phyloP scores from a whole-genome alignment of 2,329 filamentous ascomycete species.

The Diaporthe ampelina region DNA sequence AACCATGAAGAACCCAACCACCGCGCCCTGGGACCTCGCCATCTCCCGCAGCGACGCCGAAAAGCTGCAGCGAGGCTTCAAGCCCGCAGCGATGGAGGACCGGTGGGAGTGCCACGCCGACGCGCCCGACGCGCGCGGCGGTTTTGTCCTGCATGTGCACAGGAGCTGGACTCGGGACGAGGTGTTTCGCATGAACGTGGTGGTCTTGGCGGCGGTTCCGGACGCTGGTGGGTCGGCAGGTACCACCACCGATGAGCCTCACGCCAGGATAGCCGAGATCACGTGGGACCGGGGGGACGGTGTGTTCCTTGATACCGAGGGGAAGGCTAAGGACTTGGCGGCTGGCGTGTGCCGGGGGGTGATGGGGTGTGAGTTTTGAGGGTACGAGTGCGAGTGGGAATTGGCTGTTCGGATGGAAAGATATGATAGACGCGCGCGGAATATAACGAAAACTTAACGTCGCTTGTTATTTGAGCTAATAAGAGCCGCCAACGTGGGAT shows the following conservation, averaged over 20 bases:
- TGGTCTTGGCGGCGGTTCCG: constrained; percentile 1
- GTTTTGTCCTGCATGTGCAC: constrained; percentile 14
- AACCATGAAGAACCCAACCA: constrained; percentile 8
- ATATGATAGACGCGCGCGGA: too few relatives aligned
- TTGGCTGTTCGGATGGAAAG: not conserved
- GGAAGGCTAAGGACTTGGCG: constrained; percentile 8
- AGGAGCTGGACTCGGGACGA: constrained; percentile 28
- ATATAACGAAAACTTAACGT: not conserved
- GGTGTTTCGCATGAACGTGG: constrained; percentile 15
- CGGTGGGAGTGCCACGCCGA: constrained; percentile 19
- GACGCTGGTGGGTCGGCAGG: too few relatives aligned
- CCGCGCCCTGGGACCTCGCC: not conserved
- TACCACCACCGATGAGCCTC: not conserved
- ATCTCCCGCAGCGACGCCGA: constrained; percentile 5
- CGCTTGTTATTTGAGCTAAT: not conserved
- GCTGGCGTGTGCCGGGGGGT: not conserved
- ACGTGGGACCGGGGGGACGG: constrained; percentile 20
- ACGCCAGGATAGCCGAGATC: not conserved
- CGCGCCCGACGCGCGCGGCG: constrained; percentile 14
- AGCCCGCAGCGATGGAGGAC: constrained; percentile 19
- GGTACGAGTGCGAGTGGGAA: not conserved
- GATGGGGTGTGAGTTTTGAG: constrained; percentile 12
- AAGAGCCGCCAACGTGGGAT: not conserved
- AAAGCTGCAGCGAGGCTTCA: constrained; percentile 3
- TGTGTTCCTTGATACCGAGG: too few relatives aligned